Base-by-base conservation (phyloP, 441 rosid genomes). In the Viola pubescens region DNA sequence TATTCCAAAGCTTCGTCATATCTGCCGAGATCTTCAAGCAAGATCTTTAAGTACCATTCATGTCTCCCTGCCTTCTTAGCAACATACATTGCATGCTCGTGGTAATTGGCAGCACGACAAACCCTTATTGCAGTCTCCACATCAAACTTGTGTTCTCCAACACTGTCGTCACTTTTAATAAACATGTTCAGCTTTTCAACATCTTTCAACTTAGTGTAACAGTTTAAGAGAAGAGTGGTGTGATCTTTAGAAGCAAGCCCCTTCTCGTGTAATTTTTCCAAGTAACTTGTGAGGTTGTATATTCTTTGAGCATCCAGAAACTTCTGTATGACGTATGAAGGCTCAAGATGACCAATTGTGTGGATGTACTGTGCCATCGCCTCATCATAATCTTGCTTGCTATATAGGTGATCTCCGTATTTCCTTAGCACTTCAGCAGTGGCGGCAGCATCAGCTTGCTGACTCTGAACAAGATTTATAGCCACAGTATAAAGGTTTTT, bases 51-150 rank as follows among this genome's bases (percentile, higher is more conserved):
- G 74, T 90, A 94, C 87, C 86, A 82, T 68, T 94, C 97, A 79
- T 94, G 98, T 69, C 84, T 83, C 63, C 97, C 96, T 40, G 98
- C 95, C 80, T 89, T 94, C 83, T 85, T 86, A 9, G 99, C 99
- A 59, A 90, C 99, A 71, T 88, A 88, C 97, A 94, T 94, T 12
- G 99, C 97, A 68, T 94, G 99, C 77, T 90, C 99, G 34, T 94
- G 97, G 77, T 90, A 94, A 66, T 86, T 94, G 67, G 99, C 96
- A 63, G 97, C 89, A 53, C 96, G 96, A 48, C 99, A 94, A 59
- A 94, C 99, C 81, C 95, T 82, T 66, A 90, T 90, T 55, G 99
- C 97, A 60, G 99, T 94, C 76, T 94, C 99, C 56, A 90, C 96
- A 61, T 90, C 99, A 58, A 94, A 94, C 73, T 86, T 90, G 60